These are phyloP conservation scores for Cryptococcus depauperatus DNA, from an alignment of 1,284 basidiomycete genomes.

Conservation along the genomic window DNA sequence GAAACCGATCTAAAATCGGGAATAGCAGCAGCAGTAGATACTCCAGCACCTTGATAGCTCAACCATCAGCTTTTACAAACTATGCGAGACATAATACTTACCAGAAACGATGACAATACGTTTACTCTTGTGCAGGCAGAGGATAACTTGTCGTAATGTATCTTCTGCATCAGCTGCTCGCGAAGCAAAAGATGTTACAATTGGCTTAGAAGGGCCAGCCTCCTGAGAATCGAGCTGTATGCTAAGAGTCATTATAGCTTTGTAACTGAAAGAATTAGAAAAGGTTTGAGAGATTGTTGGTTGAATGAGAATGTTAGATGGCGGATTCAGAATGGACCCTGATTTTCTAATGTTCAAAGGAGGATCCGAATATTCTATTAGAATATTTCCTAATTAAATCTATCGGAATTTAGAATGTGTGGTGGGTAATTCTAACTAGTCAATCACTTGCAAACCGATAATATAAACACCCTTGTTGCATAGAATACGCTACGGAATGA, in stretches of 20 bases:
- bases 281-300: too few species aligned
- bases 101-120: conserved; percentile 79
- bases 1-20: conserved; percentile 82
- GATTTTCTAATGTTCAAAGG: too few species aligned
- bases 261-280: too few species aligned
- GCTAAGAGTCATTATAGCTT: conserved; percentile 5
- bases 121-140: conserved; percentile 49
- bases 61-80: conserved; percentile 3
- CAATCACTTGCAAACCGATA: too few species aligned
- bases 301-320: too few species aligned
- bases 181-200: not conserved
- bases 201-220: conserved; percentile 6
- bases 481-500: too few species aligned
- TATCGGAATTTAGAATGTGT: too few species aligned
- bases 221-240: conserved; percentile 1
- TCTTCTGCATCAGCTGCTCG: not conserved
- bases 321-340: too few species aligned
- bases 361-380: too few species aligned
- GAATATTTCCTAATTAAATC: too few species aligned
- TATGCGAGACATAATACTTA: conserved; percentile 44
- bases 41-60: conserved; percentile 67
- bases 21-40: conserved; percentile 82
- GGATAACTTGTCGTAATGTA: conserved; percentile 6
- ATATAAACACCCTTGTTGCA: too few species aligned
- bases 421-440: too few species aligned